Percentiles rank a stretch among this genome's conserved stretches.
Conservation (phyloP, 768 basidiomycete genomes). For the Collybia sp. region DNA sequence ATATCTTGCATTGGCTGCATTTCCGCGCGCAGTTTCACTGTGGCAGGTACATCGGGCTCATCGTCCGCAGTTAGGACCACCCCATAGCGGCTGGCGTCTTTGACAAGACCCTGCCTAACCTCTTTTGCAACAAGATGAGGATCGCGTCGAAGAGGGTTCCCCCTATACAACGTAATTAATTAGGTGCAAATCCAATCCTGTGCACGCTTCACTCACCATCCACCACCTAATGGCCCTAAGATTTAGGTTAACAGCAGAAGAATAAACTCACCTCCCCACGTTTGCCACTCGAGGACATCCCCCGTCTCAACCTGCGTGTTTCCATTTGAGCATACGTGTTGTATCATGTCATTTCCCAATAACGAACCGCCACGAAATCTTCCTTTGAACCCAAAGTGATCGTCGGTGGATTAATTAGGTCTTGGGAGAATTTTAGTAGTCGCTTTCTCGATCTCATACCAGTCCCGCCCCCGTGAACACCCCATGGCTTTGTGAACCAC, state of each 20-base stretch:
- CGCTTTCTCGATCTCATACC: conserved; percentile 20
- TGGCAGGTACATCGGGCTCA: conserved; percentile 14
- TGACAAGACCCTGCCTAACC: conserved; percentile 18
- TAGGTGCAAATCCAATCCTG: too few species aligned
- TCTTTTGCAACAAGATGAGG: conserved; percentile 20
- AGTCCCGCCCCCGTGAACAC: conserved; percentile 25
- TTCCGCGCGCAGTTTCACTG: conserved; percentile 10
- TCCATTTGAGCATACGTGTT: neutral
- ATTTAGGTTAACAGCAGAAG: neutral
- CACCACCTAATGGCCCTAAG: neutral
- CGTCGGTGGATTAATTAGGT: conserved; percentile 14
- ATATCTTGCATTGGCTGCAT: conserved; percentile 14
- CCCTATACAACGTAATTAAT: conserved; percentile 1
- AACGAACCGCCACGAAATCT: conserved; percentile 17
- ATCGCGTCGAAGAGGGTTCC: conserved; percentile 18
- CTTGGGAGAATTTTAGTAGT: conserved; percentile 14
- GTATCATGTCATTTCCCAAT: neutral
- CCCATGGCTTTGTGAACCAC: conserved; percentile 29
- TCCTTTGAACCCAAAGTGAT: conserved; percentile 18
- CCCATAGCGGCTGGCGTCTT: conserved; percentile 18
- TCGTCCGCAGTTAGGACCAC: conserved; percentile 14
- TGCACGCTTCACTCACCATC: too few species aligned
- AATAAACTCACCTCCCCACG: conserved; percentile 19
- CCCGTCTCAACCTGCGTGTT: conserved; percentile 10
- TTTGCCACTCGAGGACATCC: conserved; percentile 23